Base-by-base conservation (phyloP, 2,329 filamentous ascomycete genomes). In the Ophiostoma ulmi region DNA sequence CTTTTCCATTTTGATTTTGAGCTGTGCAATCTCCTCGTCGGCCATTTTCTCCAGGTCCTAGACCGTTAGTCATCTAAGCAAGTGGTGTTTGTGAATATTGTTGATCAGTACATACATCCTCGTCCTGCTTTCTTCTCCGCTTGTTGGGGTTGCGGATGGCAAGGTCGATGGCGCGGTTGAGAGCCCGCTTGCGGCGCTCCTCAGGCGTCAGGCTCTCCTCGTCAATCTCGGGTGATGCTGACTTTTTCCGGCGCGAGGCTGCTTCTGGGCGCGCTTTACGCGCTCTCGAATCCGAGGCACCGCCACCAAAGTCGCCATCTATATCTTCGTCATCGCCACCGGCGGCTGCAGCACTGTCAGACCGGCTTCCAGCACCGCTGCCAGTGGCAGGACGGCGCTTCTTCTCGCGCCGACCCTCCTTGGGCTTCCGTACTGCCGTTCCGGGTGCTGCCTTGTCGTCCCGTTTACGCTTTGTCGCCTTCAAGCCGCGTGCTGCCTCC, bases 41-140 rank as follows among this genome's bases (percentile, higher is more conserved):
- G 94, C 91, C 81, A 91, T 90, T 76, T 93, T 90, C 78, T 97
- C 94, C 66, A 98, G 85, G 74, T 98, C 94, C 91, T 94, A 22
- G 4, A n/a, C 38, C 8, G 70, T 70, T 65, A 68, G 69, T 65
- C 14, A 31, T 48, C 41, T 31, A 13, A 20, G 17, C 35, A 17
- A 31, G 5, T 31, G 1, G 31, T 31, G 31, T 31, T 31, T 31
- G 31, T 31, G 31, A 31, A 31, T 31, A 31, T 31, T 31, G 31
- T 3, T 31, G 31, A 31, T 31, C 2, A 31, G 31, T 26, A 84
- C 89, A 70, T 84, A 94, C 91, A 79, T 97, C 93, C 75, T 95
- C 94, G 78, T 94, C 91, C 83, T 92, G 92, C 84, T 92, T 94
- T 87, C 87, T 80, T 75, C 90, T 85, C 73, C 89, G 86, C 76